Evolutionary conservation across 73 alveolate species (phyloP).

Genomic region (Paramecium biaurelia): DNA sequence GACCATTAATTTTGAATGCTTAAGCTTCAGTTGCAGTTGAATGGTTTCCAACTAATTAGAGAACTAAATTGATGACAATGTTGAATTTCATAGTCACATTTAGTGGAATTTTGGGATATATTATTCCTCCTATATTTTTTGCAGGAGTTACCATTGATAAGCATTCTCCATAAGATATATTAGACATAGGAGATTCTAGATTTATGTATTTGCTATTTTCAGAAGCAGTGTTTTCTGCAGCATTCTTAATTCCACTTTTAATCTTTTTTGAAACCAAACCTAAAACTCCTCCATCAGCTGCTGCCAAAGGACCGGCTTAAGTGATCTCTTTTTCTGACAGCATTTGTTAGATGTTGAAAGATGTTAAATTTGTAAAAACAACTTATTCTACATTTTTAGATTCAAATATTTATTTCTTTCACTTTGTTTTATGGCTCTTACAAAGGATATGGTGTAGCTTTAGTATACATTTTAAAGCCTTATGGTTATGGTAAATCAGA

Average conservation of each 20-base stretch:
- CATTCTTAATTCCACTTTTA: not conserved
- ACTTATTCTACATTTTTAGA: not conserved
- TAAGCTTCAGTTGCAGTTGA: constrained; percentile 47
- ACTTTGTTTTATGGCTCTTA: constrained; percentile 33
- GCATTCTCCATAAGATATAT: not conserved
- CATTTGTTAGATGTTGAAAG: constrained; percentile 9
- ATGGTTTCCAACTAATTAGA: constrained; percentile 8
- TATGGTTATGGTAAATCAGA: constrained; percentile 45
- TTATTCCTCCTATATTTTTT: constrained; percentile 34
- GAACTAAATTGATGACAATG: constrained; percentile 41
- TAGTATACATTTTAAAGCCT: constrained; percentile 10
- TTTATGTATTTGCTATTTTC: not conserved
- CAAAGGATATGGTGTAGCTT: constrained; percentile 49
- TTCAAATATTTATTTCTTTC: not conserved
- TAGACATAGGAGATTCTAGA: constrained; percentile 3
- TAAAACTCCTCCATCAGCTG: constrained; percentile 4
- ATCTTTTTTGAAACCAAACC: constrained; percentile 24
- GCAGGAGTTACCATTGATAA: not conserved
- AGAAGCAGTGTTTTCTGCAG: constrained; percentile 9
- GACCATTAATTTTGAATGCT: constrained; percentile 49
- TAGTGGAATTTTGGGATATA: constrained; percentile 42
- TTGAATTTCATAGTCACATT: constrained; percentile 44
- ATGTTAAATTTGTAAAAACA: constrained; percentile 6
- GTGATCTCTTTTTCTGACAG: not conserved
- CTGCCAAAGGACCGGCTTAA: not conserved